A percentile compares a stretch with the other conserved stretches of the same genome.
Conservation (phyloP, 208 protist species). For the Leishmania tropica region DNA sequence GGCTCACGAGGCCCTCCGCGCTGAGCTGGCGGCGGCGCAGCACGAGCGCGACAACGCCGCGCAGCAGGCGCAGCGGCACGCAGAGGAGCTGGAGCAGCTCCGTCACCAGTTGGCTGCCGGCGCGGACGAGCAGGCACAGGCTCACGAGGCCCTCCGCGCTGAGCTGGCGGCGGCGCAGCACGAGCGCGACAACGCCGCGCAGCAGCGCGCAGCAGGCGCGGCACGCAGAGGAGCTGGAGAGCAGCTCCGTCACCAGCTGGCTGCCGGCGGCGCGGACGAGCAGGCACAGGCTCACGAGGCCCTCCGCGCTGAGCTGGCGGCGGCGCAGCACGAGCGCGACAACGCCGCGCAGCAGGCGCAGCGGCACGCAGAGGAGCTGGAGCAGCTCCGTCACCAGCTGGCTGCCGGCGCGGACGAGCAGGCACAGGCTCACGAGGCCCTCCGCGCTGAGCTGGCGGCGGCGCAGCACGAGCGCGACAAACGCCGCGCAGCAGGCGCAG, state of each 20-base stretch:
- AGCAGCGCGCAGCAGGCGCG: background rate
- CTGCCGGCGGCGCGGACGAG: background rate
- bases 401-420: no score
- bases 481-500: background rate
- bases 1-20: background rate
- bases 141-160: background rate
- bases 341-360: no score
- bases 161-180: background rate
- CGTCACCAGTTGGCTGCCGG: background rate
- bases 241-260: background rate
- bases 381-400: no score
- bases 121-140: background rate
- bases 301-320: no score
- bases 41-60: no score
- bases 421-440: no score
- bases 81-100: background rate
- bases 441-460: no score
- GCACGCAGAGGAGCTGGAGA: constrained; percentile 3
- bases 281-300: background rate
- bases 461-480: no score
- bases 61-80: background rate
- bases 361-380: background rate
- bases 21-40: background rate
- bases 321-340: no score
- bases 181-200: background rate